These are phyloP conservation scores for Chrysopogon serrulatus DNA, from an alignment of 176 grass and related monocot genomes.

Conservation along the genomic window DNA sequence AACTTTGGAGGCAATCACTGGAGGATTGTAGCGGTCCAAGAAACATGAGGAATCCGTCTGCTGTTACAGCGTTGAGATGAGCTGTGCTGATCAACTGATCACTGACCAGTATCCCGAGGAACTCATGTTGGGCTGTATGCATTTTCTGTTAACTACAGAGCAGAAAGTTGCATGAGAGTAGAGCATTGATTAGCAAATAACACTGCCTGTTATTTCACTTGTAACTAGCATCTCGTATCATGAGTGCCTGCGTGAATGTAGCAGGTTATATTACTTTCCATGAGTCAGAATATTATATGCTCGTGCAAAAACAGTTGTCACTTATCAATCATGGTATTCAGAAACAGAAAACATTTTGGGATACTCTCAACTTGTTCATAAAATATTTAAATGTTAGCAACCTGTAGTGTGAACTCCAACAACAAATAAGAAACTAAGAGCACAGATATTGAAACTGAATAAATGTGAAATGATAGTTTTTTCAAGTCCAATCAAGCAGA, in stretches of 20 bases:
- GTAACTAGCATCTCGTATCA: background rate
- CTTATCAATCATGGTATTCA: background rate
- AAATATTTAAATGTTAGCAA: constrained; percentile 4
- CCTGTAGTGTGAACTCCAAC: background rate
- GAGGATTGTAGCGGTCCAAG: constrained; percentile 19
- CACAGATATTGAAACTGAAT: background rate
- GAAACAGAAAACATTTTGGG: background rate
- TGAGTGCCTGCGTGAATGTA: background rate
- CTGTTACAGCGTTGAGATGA: constrained; percentile 6
- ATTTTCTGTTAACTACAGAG: background rate
- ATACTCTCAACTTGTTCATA: background rate
- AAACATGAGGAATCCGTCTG: background rate
- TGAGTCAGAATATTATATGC: constrained; percentile 5
- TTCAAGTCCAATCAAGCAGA: background rate
- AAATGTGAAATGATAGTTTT: background rate
- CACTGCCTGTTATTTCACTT: background rate
- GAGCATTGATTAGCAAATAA: constrained; percentile 24
- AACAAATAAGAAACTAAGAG: background rate
- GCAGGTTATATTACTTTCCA: background rate
- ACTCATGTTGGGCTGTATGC: constrained; percentile 29
- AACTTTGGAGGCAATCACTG: constrained; percentile 26
- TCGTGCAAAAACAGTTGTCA: background rate
- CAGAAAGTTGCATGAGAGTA: constrained; percentile 17
- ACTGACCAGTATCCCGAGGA: constrained; percentile 21
- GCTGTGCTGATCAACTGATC: constrained; percentile 14